Conservation (phyloP, 371 early-diverging fungal genomes). For the Actinomortierella wolfii region DNA sequence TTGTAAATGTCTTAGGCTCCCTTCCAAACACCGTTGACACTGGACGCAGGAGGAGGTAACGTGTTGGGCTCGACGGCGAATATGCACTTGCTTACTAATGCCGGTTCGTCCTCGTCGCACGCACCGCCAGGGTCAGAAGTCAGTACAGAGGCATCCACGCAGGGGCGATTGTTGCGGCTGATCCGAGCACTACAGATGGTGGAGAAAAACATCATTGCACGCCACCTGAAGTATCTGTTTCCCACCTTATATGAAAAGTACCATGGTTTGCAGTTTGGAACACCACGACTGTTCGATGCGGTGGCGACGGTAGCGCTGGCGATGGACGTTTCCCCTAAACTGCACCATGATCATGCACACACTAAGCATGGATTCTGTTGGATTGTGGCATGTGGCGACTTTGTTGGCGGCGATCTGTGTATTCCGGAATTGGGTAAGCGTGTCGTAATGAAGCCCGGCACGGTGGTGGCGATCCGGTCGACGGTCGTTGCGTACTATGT, state of each 20-base stretch:
- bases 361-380: constrained; percentile 46
- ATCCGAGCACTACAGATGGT: constrained; percentile 41
- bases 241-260: constrained; percentile 46
- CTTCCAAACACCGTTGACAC: constrained; percentile 44
- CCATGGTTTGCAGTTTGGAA: constrained; percentile 44
- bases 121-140: no score
- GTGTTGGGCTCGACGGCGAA: constrained; percentile 23
- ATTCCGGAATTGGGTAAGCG: constrained; percentile 44
- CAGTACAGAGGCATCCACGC: constrained; percentile 14
- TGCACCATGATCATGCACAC: constrained; percentile 36
- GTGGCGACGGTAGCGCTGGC: constrained; percentile 43
- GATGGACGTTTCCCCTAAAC: constrained; percentile 42
- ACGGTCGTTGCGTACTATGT: constrained; percentile 44
- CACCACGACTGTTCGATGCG: constrained; percentile 42
- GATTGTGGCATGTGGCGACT: constrained; percentile 46
- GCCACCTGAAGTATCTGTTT: constrained; percentile 39
- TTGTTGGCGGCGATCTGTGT: constrained; percentile 44
- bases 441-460: constrained; percentile 45
- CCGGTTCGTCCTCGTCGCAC: no score
- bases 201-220: constrained; percentile 39
- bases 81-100: neutral
- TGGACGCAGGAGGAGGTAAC: constrained; percentile 40
- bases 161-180: constrained; percentile 30
- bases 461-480: constrained; percentile 43
- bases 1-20: constrained; percentile 18